These are phyloP conservation scores for Neoboletus magnificus DNA, from an alignment of 768 basidiomycete species.

Conservation along the genomic window DNA sequence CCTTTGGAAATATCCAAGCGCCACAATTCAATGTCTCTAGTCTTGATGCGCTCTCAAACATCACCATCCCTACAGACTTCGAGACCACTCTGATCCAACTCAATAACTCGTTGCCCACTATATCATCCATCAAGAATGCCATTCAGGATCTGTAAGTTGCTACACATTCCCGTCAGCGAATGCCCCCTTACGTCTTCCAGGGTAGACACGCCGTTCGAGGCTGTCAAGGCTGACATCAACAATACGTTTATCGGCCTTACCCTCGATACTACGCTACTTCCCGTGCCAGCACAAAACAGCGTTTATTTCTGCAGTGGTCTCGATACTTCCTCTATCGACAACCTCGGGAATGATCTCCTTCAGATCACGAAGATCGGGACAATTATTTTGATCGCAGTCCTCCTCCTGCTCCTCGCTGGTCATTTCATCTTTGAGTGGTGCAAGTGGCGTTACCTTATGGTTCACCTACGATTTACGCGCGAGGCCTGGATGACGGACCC, in stretches of 20 bases:
- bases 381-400: slow-evolving; percentile 65
- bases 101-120: slow-evolving; percentile 76
- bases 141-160: slow-evolving; percentile 63
- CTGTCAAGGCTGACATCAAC: slow-evolving; percentile 86
- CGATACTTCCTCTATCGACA: slow-evolving; percentile 83
- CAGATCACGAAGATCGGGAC: slow-evolving; percentile 77
- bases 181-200: slow-evolving; percentile 33
- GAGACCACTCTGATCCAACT: slow-evolving; percentile 68
- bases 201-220: slow-evolving; percentile 84
- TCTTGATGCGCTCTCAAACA: slow-evolving; percentile 68
- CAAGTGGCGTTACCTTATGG: slow-evolving; percentile 73
- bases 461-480: slow-evolving; percentile 65
- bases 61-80: slow-evolving; percentile 77
- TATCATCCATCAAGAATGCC: slow-evolving; percentile 67
- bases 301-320: slow-evolving; percentile 75
- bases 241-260: slow-evolving; percentile 71
- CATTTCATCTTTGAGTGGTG: slow-evolving; percentile 85
- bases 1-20: slow-evolving; percentile 62
- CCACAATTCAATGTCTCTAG: slow-evolving; percentile 77
- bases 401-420: slow-evolving; percentile 69
- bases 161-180: background rate
- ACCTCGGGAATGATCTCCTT: slow-evolving; percentile 76
- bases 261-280: slow-evolving; percentile 70
- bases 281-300: slow-evolving; percentile 67
- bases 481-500: slow-evolving; percentile 78